phyloP scores from a whole-genome alignment of 164 flowering plant species.

The Pachysandra terminalis region DNA sequence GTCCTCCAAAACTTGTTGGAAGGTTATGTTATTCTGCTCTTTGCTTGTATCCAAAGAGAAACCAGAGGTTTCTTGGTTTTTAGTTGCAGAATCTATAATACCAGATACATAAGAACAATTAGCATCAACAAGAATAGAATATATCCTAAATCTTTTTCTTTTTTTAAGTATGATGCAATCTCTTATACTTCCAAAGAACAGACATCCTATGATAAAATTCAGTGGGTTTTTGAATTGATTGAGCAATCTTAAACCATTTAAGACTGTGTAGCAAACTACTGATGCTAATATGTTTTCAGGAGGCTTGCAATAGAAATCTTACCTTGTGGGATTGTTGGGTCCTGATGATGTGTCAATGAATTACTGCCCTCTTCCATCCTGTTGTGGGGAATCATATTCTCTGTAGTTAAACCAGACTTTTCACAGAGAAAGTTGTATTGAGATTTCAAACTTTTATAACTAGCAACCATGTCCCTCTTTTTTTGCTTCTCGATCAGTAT shows the following conservation, averaged over 20 bases:
- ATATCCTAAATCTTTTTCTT: background rate
- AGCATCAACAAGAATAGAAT: background rate
- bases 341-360: slow-evolving; percentile 21
- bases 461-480: slow-evolving; percentile 24
- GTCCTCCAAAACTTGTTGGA: slow-evolving; percentile 19
- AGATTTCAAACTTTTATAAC: slow-evolving; percentile 59
- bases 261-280: background rate
- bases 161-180: background rate
- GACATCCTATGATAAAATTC: background rate
- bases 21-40: slow-evolving; percentile 21
- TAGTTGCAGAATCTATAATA: slow-evolving; percentile 24
- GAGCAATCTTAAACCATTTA: background rate
- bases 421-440: slow-evolving; percentile 46
- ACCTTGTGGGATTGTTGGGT: slow-evolving; percentile 30
- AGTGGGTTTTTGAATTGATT: background rate
- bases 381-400: slow-evolving; percentile 24
- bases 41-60: slow-evolving; percentile 15
- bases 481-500: slow-evolving; percentile 43
- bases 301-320: slow-evolving; percentile 16
- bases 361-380: slow-evolving; percentile 31
- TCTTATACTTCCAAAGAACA: background rate
- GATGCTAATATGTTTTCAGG: background rate
- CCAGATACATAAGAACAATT: slow-evolving; percentile 5
- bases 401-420: slow-evolving; percentile 42
- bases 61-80: slow-evolving; percentile 18